Percentiles rank a stretch among this genome's conserved stretches.
These are phyloP conservation scores for Kwoniella europaea DNA, from an alignment of 768 basidiomycete species.

Conservation along the genomic window DNA sequence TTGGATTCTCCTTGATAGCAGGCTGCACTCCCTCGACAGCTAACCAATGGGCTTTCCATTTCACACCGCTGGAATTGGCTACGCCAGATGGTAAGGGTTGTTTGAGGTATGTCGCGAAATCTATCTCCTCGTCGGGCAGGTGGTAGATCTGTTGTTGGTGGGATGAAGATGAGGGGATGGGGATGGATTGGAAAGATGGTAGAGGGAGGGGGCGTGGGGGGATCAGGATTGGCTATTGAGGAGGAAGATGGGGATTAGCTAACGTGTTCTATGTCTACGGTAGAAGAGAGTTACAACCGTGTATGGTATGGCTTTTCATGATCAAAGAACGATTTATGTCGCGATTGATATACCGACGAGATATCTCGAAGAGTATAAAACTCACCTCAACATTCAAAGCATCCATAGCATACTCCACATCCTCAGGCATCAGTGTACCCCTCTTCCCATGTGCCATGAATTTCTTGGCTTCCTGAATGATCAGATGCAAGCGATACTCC, in stretches of 20 bases:
- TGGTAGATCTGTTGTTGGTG: constrained; percentile 68
- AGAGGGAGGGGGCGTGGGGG: constrained; percentile 68
- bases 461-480: constrained; percentile 88
- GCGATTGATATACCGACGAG: neutral
- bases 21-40: constrained; percentile 98
- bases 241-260: neutral
- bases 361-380: constrained; percentile 5
- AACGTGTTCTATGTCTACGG: no score
- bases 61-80: constrained; percentile 50
- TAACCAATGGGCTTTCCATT: constrained; percentile 82
- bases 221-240: constrained; percentile 75
- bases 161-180: constrained; percentile 37
- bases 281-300: no score
- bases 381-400: constrained; percentile 85
- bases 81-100: constrained; percentile 58
- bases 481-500: constrained; percentile 93
- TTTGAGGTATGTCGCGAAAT: constrained; percentile 86
- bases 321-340: no score
- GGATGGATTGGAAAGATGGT: constrained; percentile 58
- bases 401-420: constrained; percentile 91
- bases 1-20: constrained; percentile 92
- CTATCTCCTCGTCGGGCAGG: constrained; percentile 95
- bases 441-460: constrained; percentile 95
- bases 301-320: no score
- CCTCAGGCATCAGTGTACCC: constrained; percentile 83